Conservation (phyloP, 805 yeast species). For the Candida boleticola region DNA sequence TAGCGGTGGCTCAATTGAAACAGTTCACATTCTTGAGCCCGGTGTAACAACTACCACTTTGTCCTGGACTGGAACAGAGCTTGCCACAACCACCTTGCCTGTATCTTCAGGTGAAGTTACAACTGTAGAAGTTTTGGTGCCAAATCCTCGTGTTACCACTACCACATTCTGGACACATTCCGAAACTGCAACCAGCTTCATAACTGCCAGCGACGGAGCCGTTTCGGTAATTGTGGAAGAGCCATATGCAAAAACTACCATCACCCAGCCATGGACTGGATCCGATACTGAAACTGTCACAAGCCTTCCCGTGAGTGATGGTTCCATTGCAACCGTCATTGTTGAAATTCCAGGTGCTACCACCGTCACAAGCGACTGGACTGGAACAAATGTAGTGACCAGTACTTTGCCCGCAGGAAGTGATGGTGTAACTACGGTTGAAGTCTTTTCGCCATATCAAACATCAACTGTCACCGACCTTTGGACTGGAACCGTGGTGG, state of each 20-base stretch:
- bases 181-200: neutral
- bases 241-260: neutral
- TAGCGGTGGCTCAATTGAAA: neutral
- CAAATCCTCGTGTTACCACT: neutral
- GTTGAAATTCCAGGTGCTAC: neutral
- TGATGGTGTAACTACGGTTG: conserved; percentile 3
- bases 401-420: neutral
- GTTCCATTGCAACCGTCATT: neutral
- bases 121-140: neutral
- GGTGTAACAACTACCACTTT: neutral
- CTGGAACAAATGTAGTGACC: neutral
- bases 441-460: neutral
- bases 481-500: neutral
- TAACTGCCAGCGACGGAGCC: neutral
- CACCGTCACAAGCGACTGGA: neutral
- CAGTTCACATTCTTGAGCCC: neutral
- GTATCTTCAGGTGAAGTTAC: neutral
- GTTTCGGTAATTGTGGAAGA: neutral
- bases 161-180: neutral
- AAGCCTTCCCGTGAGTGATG: neutral
- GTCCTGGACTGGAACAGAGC: neutral
- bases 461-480: neutral
- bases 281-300: neutral
- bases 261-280: neutral
- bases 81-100: neutral